A percentile compares a stretch with the other conserved stretches of the same genome.
Conservation (phyloP, 2,329 filamentous ascomycete genomes). For the Chalaropsis thielavioides region DNA sequence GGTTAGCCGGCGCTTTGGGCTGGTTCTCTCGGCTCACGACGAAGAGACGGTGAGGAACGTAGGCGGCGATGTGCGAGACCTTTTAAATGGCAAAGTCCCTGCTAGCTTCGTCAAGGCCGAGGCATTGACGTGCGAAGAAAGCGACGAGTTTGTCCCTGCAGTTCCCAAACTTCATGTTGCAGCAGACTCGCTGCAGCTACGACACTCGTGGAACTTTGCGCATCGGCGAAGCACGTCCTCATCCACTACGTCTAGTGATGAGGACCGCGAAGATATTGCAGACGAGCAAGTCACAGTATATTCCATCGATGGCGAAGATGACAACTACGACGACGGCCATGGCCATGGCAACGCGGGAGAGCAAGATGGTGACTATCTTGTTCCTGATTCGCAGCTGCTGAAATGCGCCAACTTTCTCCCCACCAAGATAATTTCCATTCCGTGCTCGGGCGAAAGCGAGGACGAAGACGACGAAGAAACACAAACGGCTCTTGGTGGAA, state of each 20-base stretch:
- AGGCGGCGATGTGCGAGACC: conserved; percentile 11
- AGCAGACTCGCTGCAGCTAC: conserved; percentile 7
- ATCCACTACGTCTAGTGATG: background rate
- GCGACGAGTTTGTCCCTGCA: conserved; percentile 8
- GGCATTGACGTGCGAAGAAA: background rate
- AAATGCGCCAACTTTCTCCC: conserved; percentile 5
- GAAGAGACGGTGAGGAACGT: conserved; percentile 4
- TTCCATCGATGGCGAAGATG: background rate
- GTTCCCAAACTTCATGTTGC: background rate
- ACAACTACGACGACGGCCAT: background rate
- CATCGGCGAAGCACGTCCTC: background rate
- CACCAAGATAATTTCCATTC: background rate
- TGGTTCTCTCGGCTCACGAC: background rate
- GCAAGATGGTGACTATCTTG: conserved; percentile 1
- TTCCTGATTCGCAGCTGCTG: conserved; percentile 5
- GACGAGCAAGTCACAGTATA: background rate
- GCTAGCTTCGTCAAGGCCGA: conserved; percentile 12
- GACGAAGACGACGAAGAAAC: conserved; percentile 1
- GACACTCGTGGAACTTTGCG: conserved; percentile 12
- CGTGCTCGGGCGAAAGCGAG: background rate
- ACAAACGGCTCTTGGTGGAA: background rate
- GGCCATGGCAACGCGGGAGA: background rate
- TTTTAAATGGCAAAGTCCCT: conserved; percentile 8
- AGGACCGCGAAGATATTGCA: background rate
- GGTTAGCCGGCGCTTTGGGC: conserved; percentile 9